Evolutionary conservation across 306 rosid genomes (phyloP), one percentile per base, ranked within the genome.

Genomic region (Citrullus mucosospermus): DNA sequence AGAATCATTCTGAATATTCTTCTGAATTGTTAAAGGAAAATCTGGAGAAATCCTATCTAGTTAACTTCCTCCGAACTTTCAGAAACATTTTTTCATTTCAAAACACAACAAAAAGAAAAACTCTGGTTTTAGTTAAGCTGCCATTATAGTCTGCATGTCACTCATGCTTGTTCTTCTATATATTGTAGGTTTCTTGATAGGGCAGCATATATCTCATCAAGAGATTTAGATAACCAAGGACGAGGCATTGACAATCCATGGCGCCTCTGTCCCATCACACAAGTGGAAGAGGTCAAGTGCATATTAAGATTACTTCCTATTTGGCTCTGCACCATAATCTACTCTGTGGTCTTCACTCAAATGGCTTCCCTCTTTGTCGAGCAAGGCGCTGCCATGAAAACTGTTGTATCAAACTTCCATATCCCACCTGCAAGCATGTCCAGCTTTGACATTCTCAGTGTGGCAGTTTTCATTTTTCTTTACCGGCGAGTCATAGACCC

Each of bases 351-450:
- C 80, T 96, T 92, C 85, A 92, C 99, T 75, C 99, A 96, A 84
- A 96, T 96, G 99, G 98, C 97, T 48, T 96, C 99, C 20, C 98
- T 96, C 81, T 96, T 96, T 67, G 99, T 96, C 60, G 99, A 92
- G 88, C 99, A 96, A 88, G 99, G 99, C 16, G 96, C 97, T 1
- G 99, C 93, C 80, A 96, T 96, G 99, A 90, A 96, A 77, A 88
- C 97, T 44, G 88, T 88, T 0, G 59, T 96, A 68, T 90, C 96
- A 67, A 55, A 79, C 81, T 96, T 96, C 88, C 84, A 43, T 77
- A 89, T 96, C 79, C 99, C 99, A 28, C 88, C 99, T 4, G 99
- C 99, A 0, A 96, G 99, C 86, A 96, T 96, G 99, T 96, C 99
- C 20, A 90, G 98, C 97, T 92, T 96, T 38, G 99, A 96, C 85